Base-by-base conservation (phyloP, 2,329 filamentous ascomycete species). In the Clarireedia homoeocarpa region DNA sequence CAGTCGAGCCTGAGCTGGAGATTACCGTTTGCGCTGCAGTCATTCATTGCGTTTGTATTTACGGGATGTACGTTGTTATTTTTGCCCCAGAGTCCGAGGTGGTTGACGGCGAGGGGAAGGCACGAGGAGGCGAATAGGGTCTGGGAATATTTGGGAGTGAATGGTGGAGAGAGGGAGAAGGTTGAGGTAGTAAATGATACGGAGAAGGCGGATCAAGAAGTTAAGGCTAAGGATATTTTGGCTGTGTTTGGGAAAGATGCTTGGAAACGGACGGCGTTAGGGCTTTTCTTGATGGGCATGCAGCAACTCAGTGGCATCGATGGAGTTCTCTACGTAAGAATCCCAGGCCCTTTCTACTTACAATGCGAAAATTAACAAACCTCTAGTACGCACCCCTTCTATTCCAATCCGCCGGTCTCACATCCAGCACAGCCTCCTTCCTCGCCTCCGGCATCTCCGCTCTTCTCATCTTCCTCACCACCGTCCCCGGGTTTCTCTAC, bases 291-390 rank as follows among this genome's bases (percentile, higher is more conserved):
- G 52, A 75, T 85, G 65, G 76, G 73, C 1, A 81, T 83, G 73
- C 74, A 81, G 34, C 83, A 86, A 61, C 69, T 85, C 0, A 79
- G 74, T 27, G 82, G 83, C 0, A 85, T 85, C 50, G 83, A 86
- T 60, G 82, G 79, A 0, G 75, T 85, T 5, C 72, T 83, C 24
- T 85, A 83, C 57, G 79, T 81, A 64, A 65, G 75, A 71, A n/a
- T 38, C n/a, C 40, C 38, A 34, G 7, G 30, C 34, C 14, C 14
- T 26, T 30, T 58, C 20, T 15, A 20, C 12, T 38, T n/a, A 23
- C 2, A 3, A 1, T 5, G 14, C 12, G 23, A 44, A 24, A 20
- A 45, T 20, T 52, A 9, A 55, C 20, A 40, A 46, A 59, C 20
- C 2, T 50, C 47, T 26, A 81, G 75, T 86, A 86, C 56, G 80